phyloP scores from a whole-genome alignment of 2,329 filamentous ascomycete genomes.

The Ophiostoma piceae region DNA sequence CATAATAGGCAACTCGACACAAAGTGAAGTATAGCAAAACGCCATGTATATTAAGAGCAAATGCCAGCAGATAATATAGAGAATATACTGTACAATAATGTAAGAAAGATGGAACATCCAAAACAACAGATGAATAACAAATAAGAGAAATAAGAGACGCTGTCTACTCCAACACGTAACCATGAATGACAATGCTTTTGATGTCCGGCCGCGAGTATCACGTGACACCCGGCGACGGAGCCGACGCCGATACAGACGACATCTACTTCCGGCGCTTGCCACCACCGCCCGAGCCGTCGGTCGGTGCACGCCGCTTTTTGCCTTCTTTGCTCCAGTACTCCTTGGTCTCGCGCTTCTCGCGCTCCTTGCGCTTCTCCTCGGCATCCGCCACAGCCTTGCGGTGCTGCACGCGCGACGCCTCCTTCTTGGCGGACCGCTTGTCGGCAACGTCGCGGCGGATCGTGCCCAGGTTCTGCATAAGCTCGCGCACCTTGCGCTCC shows the following conservation, averaged over 20 bases:
- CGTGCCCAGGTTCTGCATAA: conserved; percentile 90
- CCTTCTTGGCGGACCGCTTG: conserved; percentile 78
- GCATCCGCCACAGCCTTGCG: conserved; percentile 76
- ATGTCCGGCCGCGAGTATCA: neutral
- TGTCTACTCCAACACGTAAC: neutral
- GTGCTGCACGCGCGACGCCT: conserved; percentile 76
- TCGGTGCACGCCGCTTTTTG: conserved; percentile 54
- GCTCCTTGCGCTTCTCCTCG: conserved; percentile 75
- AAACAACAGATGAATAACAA: neutral
- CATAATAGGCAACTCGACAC: neutral
- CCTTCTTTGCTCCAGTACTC: conserved; percentile 92
- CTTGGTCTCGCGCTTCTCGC: conserved; percentile 86
- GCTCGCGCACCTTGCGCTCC: conserved; percentile 79
- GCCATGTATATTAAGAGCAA: conserved; percentile 13
- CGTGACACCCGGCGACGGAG: neutral
- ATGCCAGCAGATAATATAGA: conserved; percentile 2
- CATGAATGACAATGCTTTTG: neutral
- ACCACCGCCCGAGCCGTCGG: conserved; percentile 33
- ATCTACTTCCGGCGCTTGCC: neutral
- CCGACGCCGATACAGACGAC: neutral
- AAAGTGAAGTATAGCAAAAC: neutral
- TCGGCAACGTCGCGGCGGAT: conserved; percentile 85
- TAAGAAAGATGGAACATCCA: neutral
- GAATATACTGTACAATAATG: neutral
- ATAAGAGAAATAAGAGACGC: neutral